These are phyloP conservation scores for Phytopythium vexans DNA, from an alignment of 352 stramenopile species.

Conservation along the genomic window DNA sequence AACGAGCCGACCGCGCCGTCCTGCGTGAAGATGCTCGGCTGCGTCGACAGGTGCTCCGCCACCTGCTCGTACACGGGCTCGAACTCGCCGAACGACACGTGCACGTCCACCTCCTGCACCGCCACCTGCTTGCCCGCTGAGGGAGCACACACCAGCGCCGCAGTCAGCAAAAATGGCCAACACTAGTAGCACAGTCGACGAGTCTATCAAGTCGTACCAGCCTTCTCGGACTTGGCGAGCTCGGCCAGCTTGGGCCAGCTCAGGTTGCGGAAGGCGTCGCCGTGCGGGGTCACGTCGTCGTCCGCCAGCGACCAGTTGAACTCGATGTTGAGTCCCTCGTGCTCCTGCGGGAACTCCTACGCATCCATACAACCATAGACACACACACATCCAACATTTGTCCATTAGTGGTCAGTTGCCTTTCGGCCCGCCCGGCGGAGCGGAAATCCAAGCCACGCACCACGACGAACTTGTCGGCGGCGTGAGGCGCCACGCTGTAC, in stretches of 20 bases:
- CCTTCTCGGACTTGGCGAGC: conserved; percentile 64
- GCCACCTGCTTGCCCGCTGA: conserved; percentile 52
- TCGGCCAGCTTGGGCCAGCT: conserved; percentile 57
- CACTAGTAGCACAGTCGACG: background rate
- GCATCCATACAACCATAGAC: conserved; percentile 7
- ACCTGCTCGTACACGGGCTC: conserved; percentile 63
- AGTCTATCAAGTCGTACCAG: conserved; percentile 20
- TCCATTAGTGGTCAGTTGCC: background rate
- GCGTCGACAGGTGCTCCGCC: conserved; percentile 61
- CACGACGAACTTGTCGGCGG: conserved; percentile 77
- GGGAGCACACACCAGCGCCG: background rate
- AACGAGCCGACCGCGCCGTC: conserved; percentile 77
- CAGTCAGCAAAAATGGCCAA: background rate
- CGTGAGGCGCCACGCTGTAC: conserved; percentile 53
- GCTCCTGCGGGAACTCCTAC: conserved; percentile 73
- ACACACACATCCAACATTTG: conserved; percentile 4
- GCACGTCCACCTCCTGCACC: conserved; percentile 66
- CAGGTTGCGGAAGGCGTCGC: conserved; percentile 78
- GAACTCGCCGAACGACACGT: conserved; percentile 64
- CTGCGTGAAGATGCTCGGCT: conserved; percentile 61
- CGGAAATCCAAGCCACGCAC: conserved; percentile 23
- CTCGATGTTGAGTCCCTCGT: conserved; percentile 80
- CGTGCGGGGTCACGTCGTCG: conserved; percentile 77
- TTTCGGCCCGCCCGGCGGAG: background rate
- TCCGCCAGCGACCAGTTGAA: conserved; percentile 86